Evolutionary conservation across 2,329 filamentous ascomycete genomes (phyloP).

Genomic region (Aspergillus tubingensis): DNA sequence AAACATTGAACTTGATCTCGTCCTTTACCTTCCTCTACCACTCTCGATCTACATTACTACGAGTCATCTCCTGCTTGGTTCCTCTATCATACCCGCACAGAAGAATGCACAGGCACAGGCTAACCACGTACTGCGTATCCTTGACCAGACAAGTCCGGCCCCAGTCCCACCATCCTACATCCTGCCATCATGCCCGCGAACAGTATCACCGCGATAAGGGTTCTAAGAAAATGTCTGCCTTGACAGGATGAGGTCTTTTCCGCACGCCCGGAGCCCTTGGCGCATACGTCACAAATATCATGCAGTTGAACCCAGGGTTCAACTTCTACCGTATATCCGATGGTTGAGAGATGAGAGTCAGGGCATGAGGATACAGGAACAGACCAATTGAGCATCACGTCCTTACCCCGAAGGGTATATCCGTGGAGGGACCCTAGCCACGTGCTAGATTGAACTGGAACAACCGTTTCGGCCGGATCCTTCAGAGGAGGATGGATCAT

Average conservation of each 20-base stretch:
- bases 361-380: not conserved
- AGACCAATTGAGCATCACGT: not conserved
- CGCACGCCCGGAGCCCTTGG: not conserved
- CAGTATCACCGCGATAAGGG: not conserved
- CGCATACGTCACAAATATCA: not conserved
- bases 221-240: not conserved
- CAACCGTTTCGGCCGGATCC: not conserved
- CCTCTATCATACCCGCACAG: not conserved
- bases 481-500: not conserved
- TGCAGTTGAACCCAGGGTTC: not conserved
- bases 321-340: not conserved
- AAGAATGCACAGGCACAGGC: not conserved
- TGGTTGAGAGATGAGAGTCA: not conserved
- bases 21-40: not conserved
- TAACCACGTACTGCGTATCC: not conserved
- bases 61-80: not conserved
- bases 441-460: not conserved
- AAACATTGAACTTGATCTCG: not conserved
- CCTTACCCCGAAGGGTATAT: not conserved
- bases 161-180: not conserved
- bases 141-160: not conserved
- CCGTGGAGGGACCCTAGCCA: not conserved
- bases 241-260: slow-evolving; percentile 3
- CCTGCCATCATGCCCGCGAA: not conserved
- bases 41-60: not conserved